These are phyloP conservation scores for Thalassiosira pacifica DNA, from an alignment of 352 stramenopile genomes.

Conservation along the genomic window DNA sequence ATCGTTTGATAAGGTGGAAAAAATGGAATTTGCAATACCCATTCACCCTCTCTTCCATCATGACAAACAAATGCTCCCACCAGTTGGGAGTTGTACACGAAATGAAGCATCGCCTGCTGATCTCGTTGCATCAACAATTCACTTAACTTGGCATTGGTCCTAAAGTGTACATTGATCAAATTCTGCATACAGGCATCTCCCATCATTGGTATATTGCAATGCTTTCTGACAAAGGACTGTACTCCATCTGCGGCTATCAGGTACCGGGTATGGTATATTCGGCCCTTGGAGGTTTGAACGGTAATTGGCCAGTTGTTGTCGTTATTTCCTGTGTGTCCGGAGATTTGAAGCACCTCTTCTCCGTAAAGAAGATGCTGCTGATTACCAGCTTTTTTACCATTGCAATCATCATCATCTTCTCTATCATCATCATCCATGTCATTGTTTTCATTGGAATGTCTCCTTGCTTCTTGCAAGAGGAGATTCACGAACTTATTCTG, in stretches of 20 bases:
- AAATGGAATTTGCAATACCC: slow-evolving; percentile 95
- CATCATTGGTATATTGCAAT: slow-evolving; percentile 59
- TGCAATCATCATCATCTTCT: slow-evolving; percentile 6
- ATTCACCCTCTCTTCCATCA: slow-evolving; percentile 90
- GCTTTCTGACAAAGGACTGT: slow-evolving; percentile 88
- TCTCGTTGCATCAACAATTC: slow-evolving; percentile 45
- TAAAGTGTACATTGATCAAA: slow-evolving; percentile 95
- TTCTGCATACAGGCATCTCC: slow-evolving; percentile 87
- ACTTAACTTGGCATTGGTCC: slow-evolving; percentile 77
- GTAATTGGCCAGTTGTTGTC: slow-evolving; percentile 34
- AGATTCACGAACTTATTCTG: slow-evolving; percentile 73
- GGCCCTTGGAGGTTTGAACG: slow-evolving; percentile 42
- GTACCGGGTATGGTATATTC: slow-evolving; percentile 75
- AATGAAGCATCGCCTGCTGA: slow-evolving; percentile 92
- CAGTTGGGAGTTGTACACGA: slow-evolving; percentile 90
- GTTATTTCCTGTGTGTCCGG: slow-evolving; percentile 7
- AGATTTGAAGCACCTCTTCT: slow-evolving; percentile 48
- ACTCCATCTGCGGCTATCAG: slow-evolving; percentile 92
- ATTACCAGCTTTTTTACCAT: neutral
- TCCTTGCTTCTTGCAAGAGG: slow-evolving; percentile 48
- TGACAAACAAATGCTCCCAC: slow-evolving; percentile 94
- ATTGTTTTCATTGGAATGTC: neutral
- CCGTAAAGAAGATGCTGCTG: slow-evolving; percentile 71
- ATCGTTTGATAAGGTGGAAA: slow-evolving; percentile 90
- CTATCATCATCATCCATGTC: too few species aligned